Conservation (phyloP, 2,329 filamentous ascomycete genomes). For the Penicillium nordicum region DNA sequence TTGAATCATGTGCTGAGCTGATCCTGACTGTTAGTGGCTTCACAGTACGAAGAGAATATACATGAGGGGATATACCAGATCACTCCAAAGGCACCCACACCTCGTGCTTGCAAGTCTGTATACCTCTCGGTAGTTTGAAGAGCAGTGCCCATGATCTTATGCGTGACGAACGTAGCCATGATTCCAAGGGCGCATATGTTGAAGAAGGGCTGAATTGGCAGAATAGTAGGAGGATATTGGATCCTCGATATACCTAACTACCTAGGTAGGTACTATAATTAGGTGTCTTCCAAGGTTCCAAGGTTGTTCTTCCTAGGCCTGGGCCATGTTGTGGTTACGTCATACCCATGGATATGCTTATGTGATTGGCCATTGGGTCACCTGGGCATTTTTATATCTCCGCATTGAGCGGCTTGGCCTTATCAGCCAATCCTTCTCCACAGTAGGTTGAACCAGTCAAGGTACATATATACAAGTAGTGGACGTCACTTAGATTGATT, state of each 20-base stretch:
- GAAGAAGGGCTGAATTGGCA: background rate
- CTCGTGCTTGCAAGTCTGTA: background rate
- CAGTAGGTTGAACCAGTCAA: background rate
- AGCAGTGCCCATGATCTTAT: constrained; percentile 3
- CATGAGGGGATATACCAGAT: constrained; percentile 1
- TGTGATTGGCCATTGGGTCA: background rate
- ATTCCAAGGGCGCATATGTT: background rate
- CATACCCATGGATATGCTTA: background rate
- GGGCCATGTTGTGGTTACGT: background rate
- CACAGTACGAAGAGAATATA: background rate
- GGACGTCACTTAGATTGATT: background rate
- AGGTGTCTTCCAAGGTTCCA: background rate
- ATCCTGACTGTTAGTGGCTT: background rate
- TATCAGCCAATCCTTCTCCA: background rate
- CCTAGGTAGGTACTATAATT: background rate
- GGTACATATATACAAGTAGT: background rate
- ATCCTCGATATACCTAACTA: background rate
- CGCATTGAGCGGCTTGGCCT: background rate
- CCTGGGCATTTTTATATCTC: no score
- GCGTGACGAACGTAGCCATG: constrained; percentile 2
- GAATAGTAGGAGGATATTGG: background rate
- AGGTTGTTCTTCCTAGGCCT: background rate
- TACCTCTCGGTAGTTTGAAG: constrained; percentile 2
- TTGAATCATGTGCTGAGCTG: constrained; percentile 3
- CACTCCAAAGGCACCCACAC: background rate